phyloP scores from a whole-genome alignment of 2,329 filamentous ascomycete species.

The Colletotrichum tropicicola region DNA sequence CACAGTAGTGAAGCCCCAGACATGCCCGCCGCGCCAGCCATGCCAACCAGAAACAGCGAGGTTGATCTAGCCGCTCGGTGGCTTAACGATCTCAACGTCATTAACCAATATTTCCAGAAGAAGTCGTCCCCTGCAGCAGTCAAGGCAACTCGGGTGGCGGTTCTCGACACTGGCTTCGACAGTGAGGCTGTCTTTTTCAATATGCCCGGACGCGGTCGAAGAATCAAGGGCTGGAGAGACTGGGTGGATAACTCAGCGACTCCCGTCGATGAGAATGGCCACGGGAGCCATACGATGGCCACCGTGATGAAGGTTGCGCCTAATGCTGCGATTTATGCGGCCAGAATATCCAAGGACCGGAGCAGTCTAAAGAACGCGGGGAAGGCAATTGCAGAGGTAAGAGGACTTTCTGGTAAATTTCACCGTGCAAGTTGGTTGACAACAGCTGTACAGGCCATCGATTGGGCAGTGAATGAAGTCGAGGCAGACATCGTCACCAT shows the following conservation, averaged over 20 bases:
- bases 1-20: not conserved
- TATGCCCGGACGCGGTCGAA: not conserved
- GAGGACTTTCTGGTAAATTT: not conserved
- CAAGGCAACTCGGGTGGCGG: not conserved
- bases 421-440: not conserved
- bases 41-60: not conserved
- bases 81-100: not conserved
- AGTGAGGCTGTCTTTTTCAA: not conserved
- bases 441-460: not conserved
- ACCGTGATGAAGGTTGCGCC: not conserved
- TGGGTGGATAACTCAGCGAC: not conserved
- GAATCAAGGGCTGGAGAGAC: not conserved
- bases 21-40: not conserved
- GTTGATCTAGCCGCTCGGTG: not conserved
- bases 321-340: not conserved
- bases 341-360: not conserved
- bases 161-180: not conserved
- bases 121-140: not conserved
- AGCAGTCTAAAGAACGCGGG: not conserved
- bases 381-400: not conserved
- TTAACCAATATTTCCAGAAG: not conserved
- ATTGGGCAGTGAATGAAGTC: not conserved
- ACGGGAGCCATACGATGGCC: not conserved
- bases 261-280: not conserved
- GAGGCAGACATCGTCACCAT: not conserved